Evolutionary conservation across 805 yeast species (phyloP), one percentile per base, ranked within the genome.

Genomic region (Metschnikowia reukaufii): DNA sequence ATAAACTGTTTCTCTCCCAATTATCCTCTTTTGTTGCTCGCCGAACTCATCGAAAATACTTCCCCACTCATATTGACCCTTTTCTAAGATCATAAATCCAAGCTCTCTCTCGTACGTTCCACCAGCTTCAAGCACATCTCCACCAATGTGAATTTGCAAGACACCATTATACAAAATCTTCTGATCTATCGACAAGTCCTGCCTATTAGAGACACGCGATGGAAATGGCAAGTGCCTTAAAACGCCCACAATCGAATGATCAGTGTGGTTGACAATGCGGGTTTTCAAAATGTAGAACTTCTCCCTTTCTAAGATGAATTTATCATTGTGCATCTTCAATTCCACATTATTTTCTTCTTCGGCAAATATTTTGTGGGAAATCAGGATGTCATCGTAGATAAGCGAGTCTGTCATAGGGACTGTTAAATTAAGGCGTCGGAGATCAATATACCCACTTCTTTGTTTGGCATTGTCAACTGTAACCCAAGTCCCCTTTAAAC

Each of bases 41-140:
- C 53, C 51, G 13, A 59, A 33, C 0, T 55, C 50, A 36, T 72
- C 76, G 36, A 72, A 56, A 1, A 71, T 50, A 7, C 66, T 48
- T 1, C 91, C 88, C 85, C 96, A 84, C 61, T 88, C 94, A 60
- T 84, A 90, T 39, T 80, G 84, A 1, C 97, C 98, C 37, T 75
- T 74, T 45, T 86, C 91, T 32, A 91, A 67, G 4, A 88, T 78
- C 16, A 84, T 75, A 40, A 84, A 77, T 6, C 88, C 81, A 33
- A 86, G 61, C 19, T 72, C 72, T 25, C 81, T 67, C 1, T 62
- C 68, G 3, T 67, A 43, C 0, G 69, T 57, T 20, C 67, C 74
- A 1, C 78, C 77, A 0, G 84, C 74, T 1, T 56, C 57, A 0
- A 84, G 55, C 2, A 66, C 61, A 0, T 64, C 55, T 6, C 54